These are phyloP conservation scores for Phyllostachys edulis DNA, from an alignment of 176 grass and related monocot species.

Conservation along the genomic window DNA sequence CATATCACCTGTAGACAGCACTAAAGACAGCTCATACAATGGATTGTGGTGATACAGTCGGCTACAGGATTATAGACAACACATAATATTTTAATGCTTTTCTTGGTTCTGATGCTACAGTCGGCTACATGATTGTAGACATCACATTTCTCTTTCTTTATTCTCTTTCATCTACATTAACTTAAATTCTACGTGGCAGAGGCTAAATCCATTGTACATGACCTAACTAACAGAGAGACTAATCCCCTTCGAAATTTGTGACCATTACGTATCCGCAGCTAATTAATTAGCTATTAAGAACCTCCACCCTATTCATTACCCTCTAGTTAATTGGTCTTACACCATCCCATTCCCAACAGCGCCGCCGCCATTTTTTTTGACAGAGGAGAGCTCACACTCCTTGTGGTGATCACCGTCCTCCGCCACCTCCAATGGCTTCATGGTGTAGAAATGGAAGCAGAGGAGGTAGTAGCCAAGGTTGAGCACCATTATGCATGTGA, in stretches of 20 bases:
- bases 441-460: constrained; percentile 71
- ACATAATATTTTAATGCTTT: too few species aligned
- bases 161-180: too few species aligned
- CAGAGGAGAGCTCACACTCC: constrained; percentile 35
- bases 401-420: background rate
- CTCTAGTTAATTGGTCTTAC: background rate
- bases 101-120: too few species aligned
- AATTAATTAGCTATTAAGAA: background rate
- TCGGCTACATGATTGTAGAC: too few species aligned
- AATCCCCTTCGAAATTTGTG: background rate
- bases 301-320: too few species aligned
- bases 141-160: too few species aligned
- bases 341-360: background rate
- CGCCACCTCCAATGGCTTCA: constrained; percentile 51
- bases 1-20: too few species aligned
- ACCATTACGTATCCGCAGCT: background rate
- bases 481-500: constrained; percentile 56
- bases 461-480: constrained; percentile 58
- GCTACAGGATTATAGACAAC: too few species aligned
- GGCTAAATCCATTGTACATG: too few species aligned
- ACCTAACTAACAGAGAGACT: background rate
- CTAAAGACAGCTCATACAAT: too few species aligned
- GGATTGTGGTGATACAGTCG: too few species aligned
- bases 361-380: constrained; percentile 11
- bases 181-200: too few species aligned